Conservation (phyloP, 2,329 filamentous ascomycete genomes). For the Xylariaceae sp. region DNA sequence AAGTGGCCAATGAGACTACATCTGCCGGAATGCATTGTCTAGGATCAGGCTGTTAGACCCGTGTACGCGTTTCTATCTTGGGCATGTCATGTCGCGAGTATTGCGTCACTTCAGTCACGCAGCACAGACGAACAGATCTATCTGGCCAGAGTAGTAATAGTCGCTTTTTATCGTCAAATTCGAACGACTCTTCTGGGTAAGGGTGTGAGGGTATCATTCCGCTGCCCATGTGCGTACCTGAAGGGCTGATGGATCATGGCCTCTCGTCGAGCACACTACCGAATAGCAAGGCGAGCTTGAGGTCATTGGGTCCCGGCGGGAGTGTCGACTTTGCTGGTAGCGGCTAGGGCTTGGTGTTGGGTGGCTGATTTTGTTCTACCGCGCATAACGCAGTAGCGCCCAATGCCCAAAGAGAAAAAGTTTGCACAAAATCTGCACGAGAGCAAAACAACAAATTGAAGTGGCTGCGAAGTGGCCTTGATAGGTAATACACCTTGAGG, state of each 20-base stretch:
- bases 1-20: constrained; percentile 5
- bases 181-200: neutral
- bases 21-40: neutral
- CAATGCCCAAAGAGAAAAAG: constrained; percentile 6
- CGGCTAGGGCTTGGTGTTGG: neutral
- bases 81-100: constrained; percentile 6
- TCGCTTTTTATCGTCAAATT: neutral
- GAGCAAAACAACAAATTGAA: neutral
- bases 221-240: too few species aligned
- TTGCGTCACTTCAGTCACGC: neutral
- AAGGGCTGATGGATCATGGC: too few species aligned
- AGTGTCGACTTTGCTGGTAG: neutral
- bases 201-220: neutral
- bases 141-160: neutral
- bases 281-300: too few species aligned
- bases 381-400: constrained; percentile 1
- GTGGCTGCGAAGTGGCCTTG: too few species aligned
- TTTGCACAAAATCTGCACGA: constrained; percentile 2
- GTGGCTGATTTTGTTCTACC: neutral
- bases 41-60: constrained; percentile 1
- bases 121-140: neutral
- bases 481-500: too few species aligned
- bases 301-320: too few species aligned
- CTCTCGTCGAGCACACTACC: too few species aligned
- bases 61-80: constrained; percentile 3